A percentile compares a stretch with the other conserved stretches of the same genome.
Evolutionary conservation across 345 rosid genomes (phyloP).

Genomic region (Rhizophora mangle): DNA sequence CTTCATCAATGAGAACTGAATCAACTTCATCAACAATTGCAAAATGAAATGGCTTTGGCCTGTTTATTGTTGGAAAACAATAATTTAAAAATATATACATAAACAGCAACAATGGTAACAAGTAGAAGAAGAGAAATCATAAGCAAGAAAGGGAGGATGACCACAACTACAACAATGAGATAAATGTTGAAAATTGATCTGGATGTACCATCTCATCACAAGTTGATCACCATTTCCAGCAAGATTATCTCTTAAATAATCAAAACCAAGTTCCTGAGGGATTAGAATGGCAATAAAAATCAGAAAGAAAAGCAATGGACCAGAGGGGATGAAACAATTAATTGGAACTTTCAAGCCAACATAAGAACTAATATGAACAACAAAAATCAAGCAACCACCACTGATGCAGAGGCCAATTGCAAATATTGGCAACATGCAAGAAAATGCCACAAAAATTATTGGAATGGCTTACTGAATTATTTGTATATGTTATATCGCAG

Average conservation of each 20-base stretch:
- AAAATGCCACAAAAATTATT: slow-evolving; percentile 16
- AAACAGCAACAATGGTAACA: not conserved
- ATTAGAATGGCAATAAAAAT: slow-evolving; percentile 19
- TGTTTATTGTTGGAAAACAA: slow-evolving; percentile 29
- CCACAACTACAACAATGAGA: not conserved
- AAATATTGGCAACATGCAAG: not conserved
- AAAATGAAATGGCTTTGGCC: slow-evolving; percentile 98
- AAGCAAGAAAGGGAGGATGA: not conserved
- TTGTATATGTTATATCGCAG: slow-evolving; percentile 92
- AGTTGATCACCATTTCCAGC: slow-evolving; percentile 72
- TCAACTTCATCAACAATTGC: slow-evolving; percentile 98
- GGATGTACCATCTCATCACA: slow-evolving; percentile 90
- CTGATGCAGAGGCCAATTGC: slow-evolving; percentile 4
- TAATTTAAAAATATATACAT: not conserved
- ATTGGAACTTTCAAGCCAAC: slow-evolving; percentile 7
- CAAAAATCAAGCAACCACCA: slow-evolving; percentile 1
- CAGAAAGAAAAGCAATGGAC: slow-evolving; percentile 10
- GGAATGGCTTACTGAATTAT: slow-evolving; percentile 66
- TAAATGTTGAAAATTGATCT: slow-evolving; percentile 15
- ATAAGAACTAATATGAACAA: not conserved
- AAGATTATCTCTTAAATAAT: slow-evolving; percentile 95
- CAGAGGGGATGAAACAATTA: slow-evolving; percentile 3
- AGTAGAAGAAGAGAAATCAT: slow-evolving; percentile 4
- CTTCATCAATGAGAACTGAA: slow-evolving; percentile 97
- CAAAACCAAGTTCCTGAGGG: slow-evolving; percentile 94